Base-by-base conservation (phyloP, 495 filamentous ascomycete genomes). In the Darksidea phi region DNA sequence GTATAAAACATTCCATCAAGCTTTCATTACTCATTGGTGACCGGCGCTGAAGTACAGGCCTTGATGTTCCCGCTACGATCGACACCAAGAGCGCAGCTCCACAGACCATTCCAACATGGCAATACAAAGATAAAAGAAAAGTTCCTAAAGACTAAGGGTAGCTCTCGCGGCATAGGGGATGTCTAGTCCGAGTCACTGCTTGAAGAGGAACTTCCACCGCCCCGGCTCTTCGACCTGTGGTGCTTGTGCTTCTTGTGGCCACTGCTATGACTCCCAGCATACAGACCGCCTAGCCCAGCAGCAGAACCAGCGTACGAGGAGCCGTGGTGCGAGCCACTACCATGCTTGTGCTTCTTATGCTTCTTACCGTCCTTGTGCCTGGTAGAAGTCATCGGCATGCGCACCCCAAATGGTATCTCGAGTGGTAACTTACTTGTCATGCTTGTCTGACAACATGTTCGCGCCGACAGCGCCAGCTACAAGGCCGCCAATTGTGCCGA, bases 391-490 rank as follows among this genome's bases (percentile, higher is more conserved):
- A 10, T 32, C 28, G 10, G 28, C 28, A 10, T 32, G 28, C 28
- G 28, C 28, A 32, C 10, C 10, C 28, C 28, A 3, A 3, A 32
- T 3, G 10, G 28, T 10, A 10, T 28, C 2, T 4, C 18, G 23
- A n/a, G 23, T 36, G 0, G 12, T n/a, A n/a, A 51, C 66, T 25
- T 78, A 59, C 66, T 79, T 77, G 24, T 79, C 68, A 67, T 81
- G 76, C 13, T 66, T 59, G 17, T 65, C 55, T 26, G 72, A 72
- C 18, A 83, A 61, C 5, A 78, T 70, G 42, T 84, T 85, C 17
- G 83, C 83, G 0, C 79, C 82, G 1, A 84, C 72, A 0, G 82
- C 83, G 0, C 84, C 84, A 1, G 77, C 80, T 0, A 81, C 76
- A 7, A 75, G 64, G 0, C 82, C 84, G 0, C 76, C 68, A 1